Conservation (phyloP, 768 basidiomycete species). For the Kwoniella dendrophila region DNA sequence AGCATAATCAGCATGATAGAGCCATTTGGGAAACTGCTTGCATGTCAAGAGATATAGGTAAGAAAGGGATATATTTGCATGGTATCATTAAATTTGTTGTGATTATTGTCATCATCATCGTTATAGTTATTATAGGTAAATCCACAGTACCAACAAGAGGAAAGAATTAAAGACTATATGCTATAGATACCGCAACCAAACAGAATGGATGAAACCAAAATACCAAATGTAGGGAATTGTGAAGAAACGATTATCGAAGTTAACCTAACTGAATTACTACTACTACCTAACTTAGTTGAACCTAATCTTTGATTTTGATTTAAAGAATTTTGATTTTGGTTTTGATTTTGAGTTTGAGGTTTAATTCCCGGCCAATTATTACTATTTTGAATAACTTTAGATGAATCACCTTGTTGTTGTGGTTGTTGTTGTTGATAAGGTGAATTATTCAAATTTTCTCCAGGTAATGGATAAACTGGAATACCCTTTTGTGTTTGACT, state of each 20-base stretch:
- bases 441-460: conserved; percentile 15
- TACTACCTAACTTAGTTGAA: not conserved
- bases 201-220: not conserved
- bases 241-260: too few relatives aligned
- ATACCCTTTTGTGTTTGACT: conserved; percentile 14
- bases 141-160: too few relatives aligned
- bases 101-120: too few relatives aligned
- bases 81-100: too few relatives aligned
- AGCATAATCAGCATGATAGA: too few relatives aligned
- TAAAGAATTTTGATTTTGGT: not conserved
- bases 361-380: not conserved
- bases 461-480: conserved; percentile 26
- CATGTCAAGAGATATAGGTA: too few relatives aligned
- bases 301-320: conserved; percentile 7
- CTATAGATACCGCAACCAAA: too few relatives aligned
- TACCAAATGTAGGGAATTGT: not conserved
- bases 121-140: too few relatives aligned
- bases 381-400: not conserved
- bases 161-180: too few relatives aligned
- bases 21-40: too few relatives aligned
- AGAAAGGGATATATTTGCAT: too few relatives aligned
- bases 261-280: too few relatives aligned
- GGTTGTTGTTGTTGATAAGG: not conserved
- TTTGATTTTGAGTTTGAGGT: not conserved
- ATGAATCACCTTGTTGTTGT: not conserved